Base-by-base conservation (phyloP, 768 basidiomycete species). In the Mycena haematopus region DNA sequence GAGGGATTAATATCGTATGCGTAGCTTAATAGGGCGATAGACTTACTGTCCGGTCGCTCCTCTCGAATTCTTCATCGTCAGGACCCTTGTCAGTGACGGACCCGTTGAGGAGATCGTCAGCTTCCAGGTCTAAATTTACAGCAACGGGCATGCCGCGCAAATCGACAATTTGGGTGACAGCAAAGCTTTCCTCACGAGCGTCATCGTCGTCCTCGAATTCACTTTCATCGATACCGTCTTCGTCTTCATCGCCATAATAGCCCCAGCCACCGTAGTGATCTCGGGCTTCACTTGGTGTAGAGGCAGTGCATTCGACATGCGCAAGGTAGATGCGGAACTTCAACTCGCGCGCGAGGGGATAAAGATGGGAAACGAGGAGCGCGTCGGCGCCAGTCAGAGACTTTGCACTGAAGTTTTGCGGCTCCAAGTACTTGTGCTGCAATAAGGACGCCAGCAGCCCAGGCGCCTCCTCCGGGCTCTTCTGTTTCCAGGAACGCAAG, bases 81-180 rank as follows among this genome's bases (percentile, higher is more conserved):
- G 58, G 50, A 13, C 25, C 51, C 4, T 24, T 1, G n/a, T 33
- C 29, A 6, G 42, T 44, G 6, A 59, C 44, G 10, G 38, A 19
- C 2, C 58, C 50, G 29, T 46, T 31, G 6, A 58, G 14, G 6
- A 58, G 21, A 25, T 45, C 29, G 9, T 7, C 2, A 15, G 33
- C 19, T 10, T 59, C 19, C 13, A 59, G 27, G 6, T 35, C 51
- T 10, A 45, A 1, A 3, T 45, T 27, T 21, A 59, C 51, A 6
- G 31, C 19, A 27, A 59, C 13, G 5, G 58, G 58, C 50, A 59
- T 35, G 58, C 58, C 58, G 10, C 40, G 11, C 17, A 59, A 4
- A 19, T 59, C 51, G 21, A 59, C 15, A 3, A 46, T 38, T 25
- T 31, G 3, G 22, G 8, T 33, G 22, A 59, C 21, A 11, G 6